Evolutionary conservation across 2,329 filamentous ascomycete species (phyloP).

Genomic region (Fusarium penzigii): DNA sequence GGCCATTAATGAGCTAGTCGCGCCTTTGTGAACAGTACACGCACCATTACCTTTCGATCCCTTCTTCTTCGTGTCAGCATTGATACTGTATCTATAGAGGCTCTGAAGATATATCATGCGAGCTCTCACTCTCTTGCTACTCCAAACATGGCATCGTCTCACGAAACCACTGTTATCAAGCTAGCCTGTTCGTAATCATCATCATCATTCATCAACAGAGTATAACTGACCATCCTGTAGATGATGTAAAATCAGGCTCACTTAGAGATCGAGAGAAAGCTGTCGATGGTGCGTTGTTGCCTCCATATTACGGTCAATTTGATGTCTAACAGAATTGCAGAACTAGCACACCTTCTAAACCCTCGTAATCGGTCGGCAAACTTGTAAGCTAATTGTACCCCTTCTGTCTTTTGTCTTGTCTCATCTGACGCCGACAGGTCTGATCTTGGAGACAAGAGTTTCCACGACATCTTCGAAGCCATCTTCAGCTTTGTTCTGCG

Average conservation of each 20-base stretch:
- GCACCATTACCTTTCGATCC: neutral
- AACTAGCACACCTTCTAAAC: slow-evolving; percentile 42
- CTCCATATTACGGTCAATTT: neutral
- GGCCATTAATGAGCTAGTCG: neutral
- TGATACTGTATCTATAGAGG: slow-evolving; percentile 3
- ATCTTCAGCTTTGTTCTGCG: slow-evolving; percentile 69
- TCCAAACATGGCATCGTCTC: slow-evolving; percentile 34
- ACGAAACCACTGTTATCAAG: slow-evolving; percentile 36
- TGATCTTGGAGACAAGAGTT: slow-evolving; percentile 71
- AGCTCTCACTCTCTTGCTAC: slow-evolving; percentile 2
- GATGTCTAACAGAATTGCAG: slow-evolving; percentile 25
- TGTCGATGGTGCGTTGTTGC: slow-evolving; percentile 38
- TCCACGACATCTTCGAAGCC: slow-evolving; percentile 77
- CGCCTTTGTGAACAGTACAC: neutral
- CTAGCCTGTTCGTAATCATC: slow-evolving; percentile 34
- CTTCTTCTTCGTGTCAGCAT: neutral
- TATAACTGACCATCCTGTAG: slow-evolving; percentile 25
- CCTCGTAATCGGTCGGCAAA: slow-evolving; percentile 37
- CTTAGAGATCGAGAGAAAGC: slow-evolving; percentile 42
- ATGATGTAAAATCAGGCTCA: slow-evolving; percentile 35
- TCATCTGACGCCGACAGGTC: slow-evolving; percentile 28
- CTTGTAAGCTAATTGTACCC: slow-evolving; percentile 31
- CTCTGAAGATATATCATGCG: slow-evolving; percentile 2
- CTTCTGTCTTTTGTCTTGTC: neutral
- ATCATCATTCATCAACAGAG: neutral